phyloP scores from a whole-genome alignment of 768 basidiomycete genomes.

The Dictyophora rubrovolvata region DNA sequence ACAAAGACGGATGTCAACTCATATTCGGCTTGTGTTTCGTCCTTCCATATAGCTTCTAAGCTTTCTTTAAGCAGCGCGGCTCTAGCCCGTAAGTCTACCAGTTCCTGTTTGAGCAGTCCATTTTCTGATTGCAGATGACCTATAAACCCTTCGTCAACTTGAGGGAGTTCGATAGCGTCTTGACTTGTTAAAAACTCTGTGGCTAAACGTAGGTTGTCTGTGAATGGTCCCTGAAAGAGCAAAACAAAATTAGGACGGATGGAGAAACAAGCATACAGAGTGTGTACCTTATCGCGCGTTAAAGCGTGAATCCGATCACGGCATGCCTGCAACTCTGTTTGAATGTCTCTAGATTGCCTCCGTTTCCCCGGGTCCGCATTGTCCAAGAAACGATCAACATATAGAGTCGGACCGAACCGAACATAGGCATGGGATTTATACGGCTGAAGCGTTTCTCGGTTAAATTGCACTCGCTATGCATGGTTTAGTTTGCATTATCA shows the following conservation, averaged over 20 bases:
- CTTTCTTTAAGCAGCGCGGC: slow-evolving; percentile 50
- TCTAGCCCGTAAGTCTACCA: slow-evolving; percentile 42
- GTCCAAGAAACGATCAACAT: slow-evolving; percentile 88
- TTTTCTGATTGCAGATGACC: slow-evolving; percentile 44
- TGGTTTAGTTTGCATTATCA: not conserved
- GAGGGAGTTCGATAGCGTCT: slow-evolving; percentile 32
- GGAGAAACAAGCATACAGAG: not conserved
- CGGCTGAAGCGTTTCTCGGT: slow-evolving; percentile 80
- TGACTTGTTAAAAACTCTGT: slow-evolving; percentile 48
- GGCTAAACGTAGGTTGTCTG: slow-evolving; percentile 44
- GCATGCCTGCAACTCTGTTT: slow-evolving; percentile 49
- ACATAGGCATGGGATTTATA: slow-evolving; percentile 97
- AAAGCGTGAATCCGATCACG: slow-evolving; percentile 62
- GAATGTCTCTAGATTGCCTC: slow-evolving; percentile 57
- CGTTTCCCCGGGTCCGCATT: slow-evolving; percentile 63
- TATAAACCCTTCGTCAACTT: slow-evolving; percentile 53
- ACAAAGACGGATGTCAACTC: slow-evolving; percentile 93
- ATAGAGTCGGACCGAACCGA: slow-evolving; percentile 76
- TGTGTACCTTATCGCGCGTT: slow-evolving; percentile 61
- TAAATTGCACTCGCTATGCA: slow-evolving; percentile 81
- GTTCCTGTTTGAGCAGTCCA: slow-evolving; percentile 39
- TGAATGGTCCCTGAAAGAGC: slow-evolving; percentile 44
- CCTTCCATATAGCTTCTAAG: slow-evolving; percentile 67
- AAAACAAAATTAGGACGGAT: not conserved
- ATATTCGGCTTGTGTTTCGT: slow-evolving; percentile 59